Conservation (phyloP, 371 early-diverging fungal genomes). For the Batrachochytrium dendrobatidis region DNA sequence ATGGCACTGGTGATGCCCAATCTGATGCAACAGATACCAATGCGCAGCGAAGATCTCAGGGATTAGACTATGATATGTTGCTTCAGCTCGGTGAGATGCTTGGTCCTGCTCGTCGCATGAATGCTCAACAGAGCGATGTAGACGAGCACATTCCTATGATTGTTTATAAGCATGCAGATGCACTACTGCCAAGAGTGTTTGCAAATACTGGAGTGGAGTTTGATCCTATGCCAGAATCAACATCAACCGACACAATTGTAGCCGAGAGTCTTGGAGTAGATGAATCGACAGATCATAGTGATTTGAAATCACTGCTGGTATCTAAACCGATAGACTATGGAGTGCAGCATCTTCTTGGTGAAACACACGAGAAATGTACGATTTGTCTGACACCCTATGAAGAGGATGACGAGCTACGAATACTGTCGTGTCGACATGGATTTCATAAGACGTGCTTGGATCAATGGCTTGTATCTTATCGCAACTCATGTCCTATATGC, state of each 20-base stretch:
- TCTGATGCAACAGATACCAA: no score
- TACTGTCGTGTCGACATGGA: constrained; percentile 68
- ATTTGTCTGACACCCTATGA: constrained; percentile 68
- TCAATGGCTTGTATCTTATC: constrained; percentile 26
- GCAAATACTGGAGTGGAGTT: no score
- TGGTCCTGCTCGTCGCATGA: constrained; percentile 30
- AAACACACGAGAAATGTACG: constrained; percentile 30
- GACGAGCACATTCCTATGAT: constrained; percentile 23
- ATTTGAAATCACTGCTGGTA: no score
- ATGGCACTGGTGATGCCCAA: no score
- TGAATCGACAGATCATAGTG: background rate
- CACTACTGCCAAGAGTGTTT: no score
- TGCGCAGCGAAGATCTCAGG: constrained; percentile 4
- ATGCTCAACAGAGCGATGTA: constrained; percentile 27
- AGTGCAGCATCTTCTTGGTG: constrained; percentile 16
- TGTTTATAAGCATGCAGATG: constrained; percentile 4
- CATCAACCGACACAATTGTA: constrained; percentile 5
- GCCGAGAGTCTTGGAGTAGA: background rate
- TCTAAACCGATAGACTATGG: no score
- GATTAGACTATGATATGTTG: constrained; percentile 23
- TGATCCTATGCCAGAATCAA: background rate
- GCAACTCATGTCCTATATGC: constrained; percentile 33
- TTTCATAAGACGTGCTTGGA: constrained; percentile 53
- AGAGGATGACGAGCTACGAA: constrained; percentile 54
- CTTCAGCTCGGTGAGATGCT: constrained; percentile 31